A percentile compares a stretch with the other conserved stretches of the same genome.
phyloP scores from a whole-genome alignment of 805 yeast species.

The Candida jianshihensis region DNA sequence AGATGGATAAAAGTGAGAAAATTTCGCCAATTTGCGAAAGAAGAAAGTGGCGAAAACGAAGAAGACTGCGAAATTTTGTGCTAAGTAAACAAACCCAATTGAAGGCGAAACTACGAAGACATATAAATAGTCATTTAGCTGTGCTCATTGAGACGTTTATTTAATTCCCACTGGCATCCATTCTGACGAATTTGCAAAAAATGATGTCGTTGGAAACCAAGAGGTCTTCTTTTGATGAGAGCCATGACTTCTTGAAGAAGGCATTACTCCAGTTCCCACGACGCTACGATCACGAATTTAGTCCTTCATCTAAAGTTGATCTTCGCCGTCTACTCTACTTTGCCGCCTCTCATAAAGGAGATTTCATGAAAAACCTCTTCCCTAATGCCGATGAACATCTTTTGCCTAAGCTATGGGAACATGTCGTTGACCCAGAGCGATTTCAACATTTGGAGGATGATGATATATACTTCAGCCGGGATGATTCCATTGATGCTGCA shows the following conservation, averaged over 20 bases:
- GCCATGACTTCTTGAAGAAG: constrained; percentile 22
- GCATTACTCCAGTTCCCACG: constrained; percentile 34
- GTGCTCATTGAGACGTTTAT: too few species aligned
- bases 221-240: constrained; percentile 11
- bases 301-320: constrained; percentile 22
- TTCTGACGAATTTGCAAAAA: too few species aligned
- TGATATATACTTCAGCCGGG: constrained; percentile 14
- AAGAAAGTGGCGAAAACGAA: too few species aligned
- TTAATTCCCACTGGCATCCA: too few species aligned
- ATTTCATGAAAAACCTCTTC: constrained; percentile 33
- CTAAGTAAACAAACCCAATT: too few species aligned
- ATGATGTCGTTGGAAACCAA: too few species aligned
- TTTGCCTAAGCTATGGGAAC: constrained; percentile 19
- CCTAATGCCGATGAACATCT: constrained; percentile 19
- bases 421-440: constrained; percentile 17
- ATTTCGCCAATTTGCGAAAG: too few species aligned
- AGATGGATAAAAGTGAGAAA: too few species aligned
- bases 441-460: constrained; percentile 17
- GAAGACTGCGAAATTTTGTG: too few species aligned
- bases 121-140: too few species aligned
- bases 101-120: too few species aligned
- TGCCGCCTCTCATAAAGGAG: constrained; percentile 36
- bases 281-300: constrained; percentile 26
- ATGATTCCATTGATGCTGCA: constrained; percentile 17
- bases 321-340: constrained; percentile 37